These are phyloP conservation scores for Fusarium equiseti DNA, from an alignment of 2,329 filamentous ascomycete species.

Conservation along the genomic window DNA sequence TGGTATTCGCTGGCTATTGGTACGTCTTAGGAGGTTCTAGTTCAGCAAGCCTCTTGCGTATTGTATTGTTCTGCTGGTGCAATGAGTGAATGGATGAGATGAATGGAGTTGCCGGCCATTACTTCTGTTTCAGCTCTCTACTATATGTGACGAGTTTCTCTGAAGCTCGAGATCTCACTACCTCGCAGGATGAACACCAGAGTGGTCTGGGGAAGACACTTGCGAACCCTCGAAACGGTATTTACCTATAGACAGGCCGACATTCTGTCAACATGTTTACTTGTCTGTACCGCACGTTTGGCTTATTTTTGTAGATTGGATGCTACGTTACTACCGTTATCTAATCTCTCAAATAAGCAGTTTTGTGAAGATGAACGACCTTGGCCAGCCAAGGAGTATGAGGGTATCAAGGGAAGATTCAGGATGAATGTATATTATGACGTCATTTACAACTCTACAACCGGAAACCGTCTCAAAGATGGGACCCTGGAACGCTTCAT, in stretches of 20 bases:
- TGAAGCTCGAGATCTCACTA: not conserved
- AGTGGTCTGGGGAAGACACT: not conserved
- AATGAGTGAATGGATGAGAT: not conserved
- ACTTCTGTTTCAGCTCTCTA: not conserved
- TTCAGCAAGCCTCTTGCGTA: not conserved
- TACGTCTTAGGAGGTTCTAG: not conserved
- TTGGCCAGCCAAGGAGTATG: not conserved
- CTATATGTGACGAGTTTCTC: not conserved
- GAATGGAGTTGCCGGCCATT: not conserved
- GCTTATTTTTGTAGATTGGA: no score
- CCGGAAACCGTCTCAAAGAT: not conserved
- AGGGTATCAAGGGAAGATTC: not conserved
- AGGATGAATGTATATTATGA: not conserved
- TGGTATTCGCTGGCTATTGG: not conserved
- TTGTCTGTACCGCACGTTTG: not conserved
- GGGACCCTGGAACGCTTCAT: not conserved
- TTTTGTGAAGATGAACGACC: not conserved
- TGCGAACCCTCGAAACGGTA: not conserved
- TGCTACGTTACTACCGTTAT: no score
- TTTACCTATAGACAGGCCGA: no score
- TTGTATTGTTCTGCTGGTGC: not conserved
- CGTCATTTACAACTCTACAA: not conserved
- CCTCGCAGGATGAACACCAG: not conserved
- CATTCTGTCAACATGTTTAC: no score
- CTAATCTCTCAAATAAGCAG: not conserved